Evolutionary conservation across 345 rosid genomes (phyloP).

Genomic region (Melastoma malabathricum): DNA sequence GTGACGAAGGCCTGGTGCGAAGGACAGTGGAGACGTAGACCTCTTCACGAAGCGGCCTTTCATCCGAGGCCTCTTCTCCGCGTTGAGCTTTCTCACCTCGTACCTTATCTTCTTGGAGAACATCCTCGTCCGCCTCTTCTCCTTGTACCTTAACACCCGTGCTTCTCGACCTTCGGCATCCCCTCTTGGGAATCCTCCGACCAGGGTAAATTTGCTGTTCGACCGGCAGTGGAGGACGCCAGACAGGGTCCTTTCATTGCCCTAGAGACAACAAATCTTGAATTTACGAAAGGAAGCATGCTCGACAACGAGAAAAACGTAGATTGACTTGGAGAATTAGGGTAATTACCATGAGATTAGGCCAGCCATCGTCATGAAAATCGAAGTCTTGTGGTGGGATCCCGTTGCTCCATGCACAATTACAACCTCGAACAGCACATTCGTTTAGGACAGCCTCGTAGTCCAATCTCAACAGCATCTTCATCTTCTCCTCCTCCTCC

Average conservation of each 20-base stretch:
- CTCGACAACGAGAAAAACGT: too few relatives aligned
- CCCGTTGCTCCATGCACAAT: constrained; percentile 55
- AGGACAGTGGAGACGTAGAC: constrained; percentile 5
- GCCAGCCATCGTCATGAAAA: constrained; percentile 24
- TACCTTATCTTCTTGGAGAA: constrained; percentile 91
- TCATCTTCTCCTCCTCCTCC: constrained; percentile 22
- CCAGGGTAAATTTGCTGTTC: constrained; percentile 5
- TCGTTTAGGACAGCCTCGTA: constrained; percentile 55
- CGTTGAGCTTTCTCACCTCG: constrained; percentile 76
- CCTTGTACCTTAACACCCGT: constrained; percentile 66
- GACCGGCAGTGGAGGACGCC: not conserved
- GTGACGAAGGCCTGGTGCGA: not conserved
- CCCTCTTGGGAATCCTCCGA: constrained; percentile 7
- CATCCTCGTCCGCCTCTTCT: constrained; percentile 67
- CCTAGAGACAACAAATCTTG: not conserved
- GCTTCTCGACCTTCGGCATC: constrained; percentile 67
- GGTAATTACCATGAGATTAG: constrained; percentile 36
- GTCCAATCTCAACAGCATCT: constrained; percentile 39
- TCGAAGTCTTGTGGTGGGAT: not conserved
- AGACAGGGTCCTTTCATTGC: not conserved
- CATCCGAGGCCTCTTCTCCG: constrained; percentile 91
- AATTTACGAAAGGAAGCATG: too few relatives aligned
- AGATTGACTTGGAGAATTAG: not conserved
- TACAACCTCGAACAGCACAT: constrained; percentile 49
- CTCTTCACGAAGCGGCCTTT: constrained; percentile 92